Conservation (phyloP, 2,329 filamentous ascomycete genomes). For the Cryphonectria nitschkei region DNA sequence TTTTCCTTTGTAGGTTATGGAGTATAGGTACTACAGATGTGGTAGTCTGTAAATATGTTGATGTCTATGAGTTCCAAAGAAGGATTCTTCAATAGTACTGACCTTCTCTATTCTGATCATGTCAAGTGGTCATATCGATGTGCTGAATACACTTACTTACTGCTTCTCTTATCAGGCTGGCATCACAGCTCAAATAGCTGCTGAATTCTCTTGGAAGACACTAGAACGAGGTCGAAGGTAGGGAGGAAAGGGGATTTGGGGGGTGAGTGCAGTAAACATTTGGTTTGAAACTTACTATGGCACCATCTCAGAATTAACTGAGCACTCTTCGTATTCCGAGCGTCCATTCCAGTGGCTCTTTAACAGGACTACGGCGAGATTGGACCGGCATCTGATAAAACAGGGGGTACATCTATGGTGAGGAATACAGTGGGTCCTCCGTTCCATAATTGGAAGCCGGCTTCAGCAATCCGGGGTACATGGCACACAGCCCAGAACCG, state of each 20-base stretch:
- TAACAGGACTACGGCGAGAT: neutral
- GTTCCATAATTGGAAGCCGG: conserved; percentile 23
- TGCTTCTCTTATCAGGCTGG: neutral
- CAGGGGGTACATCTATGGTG: neutral
- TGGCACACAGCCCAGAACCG: neutral
- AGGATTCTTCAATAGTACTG: neutral
- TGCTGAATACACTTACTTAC: neutral
- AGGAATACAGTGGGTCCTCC: neutral
- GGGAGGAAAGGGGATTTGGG: neutral
- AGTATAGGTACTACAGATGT: neutral
- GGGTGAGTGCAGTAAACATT: conserved; percentile 2
- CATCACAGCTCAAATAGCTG: neutral
- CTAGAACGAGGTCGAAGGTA: neutral
- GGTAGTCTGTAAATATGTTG: neutral
- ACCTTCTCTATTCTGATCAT: neutral
- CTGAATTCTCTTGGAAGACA: neutral
- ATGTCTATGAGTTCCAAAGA: neutral
- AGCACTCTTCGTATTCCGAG: conserved; percentile 3
- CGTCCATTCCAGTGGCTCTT: neutral
- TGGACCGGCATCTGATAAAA: neutral
- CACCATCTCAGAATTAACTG: neutral
- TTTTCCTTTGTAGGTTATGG: neutral
- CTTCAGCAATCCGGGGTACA: conserved; percentile 8
- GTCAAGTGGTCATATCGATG: neutral
- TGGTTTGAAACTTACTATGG: conserved; percentile 3